Conservation (phyloP, 768 basidiomycete species). For the Suillus subluteus region DNA sequence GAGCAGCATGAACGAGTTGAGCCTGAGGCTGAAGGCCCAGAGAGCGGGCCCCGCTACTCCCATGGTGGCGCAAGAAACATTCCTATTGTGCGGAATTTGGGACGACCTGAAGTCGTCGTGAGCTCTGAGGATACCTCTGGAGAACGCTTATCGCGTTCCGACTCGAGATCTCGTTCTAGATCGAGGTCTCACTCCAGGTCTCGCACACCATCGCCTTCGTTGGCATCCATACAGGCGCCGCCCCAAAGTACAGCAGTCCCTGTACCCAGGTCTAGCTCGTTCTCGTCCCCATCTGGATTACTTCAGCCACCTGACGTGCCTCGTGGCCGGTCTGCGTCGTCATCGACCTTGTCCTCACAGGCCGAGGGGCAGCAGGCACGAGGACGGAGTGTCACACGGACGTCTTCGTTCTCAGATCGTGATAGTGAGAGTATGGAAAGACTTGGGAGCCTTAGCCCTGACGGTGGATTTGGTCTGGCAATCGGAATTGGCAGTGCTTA, state of each 20-base stretch:
- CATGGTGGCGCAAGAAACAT: slow-evolving; percentile 23
- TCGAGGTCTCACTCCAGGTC: slow-evolving; percentile 45
- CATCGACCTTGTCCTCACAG: slow-evolving; percentile 37
- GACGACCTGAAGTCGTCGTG: slow-evolving; percentile 38
- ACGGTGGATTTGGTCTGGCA: slow-evolving; percentile 30
- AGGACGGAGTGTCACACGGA: slow-evolving; percentile 59
- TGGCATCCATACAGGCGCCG: slow-evolving; percentile 18
- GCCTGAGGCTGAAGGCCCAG: slow-evolving; percentile 19
- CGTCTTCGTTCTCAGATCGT: slow-evolving; percentile 58
- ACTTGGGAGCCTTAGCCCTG: slow-evolving; percentile 45
- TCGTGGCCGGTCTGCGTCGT: slow-evolving; percentile 36
- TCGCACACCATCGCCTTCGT: slow-evolving; percentile 48
- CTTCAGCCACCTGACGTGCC: slow-evolving; percentile 30
- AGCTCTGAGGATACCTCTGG: slow-evolving; percentile 38
- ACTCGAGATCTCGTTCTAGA: slow-evolving; percentile 33
- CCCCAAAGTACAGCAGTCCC: slow-evolving; percentile 13
- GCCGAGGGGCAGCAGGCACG: slow-evolving; percentile 39
- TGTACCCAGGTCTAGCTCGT: slow-evolving; percentile 19
- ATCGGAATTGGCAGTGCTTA: slow-evolving; percentile 34
- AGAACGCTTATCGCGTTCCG: slow-evolving; percentile 34
- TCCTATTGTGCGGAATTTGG: slow-evolving; percentile 12
- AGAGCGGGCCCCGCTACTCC: slow-evolving; percentile 18
- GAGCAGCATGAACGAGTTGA: slow-evolving; percentile 24
- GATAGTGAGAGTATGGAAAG: slow-evolving; percentile 42
- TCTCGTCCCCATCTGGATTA: slow-evolving; percentile 25